phyloP scores from a whole-genome alignment of 108 stramenopile species.

The Fragilaria radians region DNA sequence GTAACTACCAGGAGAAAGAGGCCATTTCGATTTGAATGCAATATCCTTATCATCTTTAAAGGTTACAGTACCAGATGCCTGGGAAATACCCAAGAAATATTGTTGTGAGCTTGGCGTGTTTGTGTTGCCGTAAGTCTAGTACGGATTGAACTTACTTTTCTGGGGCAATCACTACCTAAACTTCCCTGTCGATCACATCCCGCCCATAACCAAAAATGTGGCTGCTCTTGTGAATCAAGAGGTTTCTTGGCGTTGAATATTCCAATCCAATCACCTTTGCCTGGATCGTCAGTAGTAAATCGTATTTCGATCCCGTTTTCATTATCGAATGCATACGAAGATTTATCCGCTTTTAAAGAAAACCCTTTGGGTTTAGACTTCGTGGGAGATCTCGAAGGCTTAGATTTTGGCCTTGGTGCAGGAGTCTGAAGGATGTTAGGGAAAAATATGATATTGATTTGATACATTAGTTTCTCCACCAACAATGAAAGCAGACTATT shows the following conservation, averaged over 20 bases:
- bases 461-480: no score
- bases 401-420: no score
- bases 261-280: background rate
- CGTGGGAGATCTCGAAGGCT: no score
- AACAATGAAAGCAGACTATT: no score
- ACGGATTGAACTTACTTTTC: background rate
- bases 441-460: no score
- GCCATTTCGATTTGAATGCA: background rate
- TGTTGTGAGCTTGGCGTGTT: no score
- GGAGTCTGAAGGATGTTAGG: no score
- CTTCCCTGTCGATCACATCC: background rate
- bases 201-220: background rate
- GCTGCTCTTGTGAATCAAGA: background rate
- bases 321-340: no score
- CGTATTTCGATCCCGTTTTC: background rate
- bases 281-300: background rate
- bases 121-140: no score
- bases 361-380: no score
- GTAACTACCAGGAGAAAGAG: background rate
- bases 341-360: no score
- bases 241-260: background rate
- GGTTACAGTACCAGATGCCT: background rate
- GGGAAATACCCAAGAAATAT: background rate
- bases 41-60: background rate
- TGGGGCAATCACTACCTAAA: background rate